These are phyloP conservation scores for Alternaria metachromatica DNA, from an alignment of 2,329 filamentous ascomycete genomes.

Conservation along the genomic window DNA sequence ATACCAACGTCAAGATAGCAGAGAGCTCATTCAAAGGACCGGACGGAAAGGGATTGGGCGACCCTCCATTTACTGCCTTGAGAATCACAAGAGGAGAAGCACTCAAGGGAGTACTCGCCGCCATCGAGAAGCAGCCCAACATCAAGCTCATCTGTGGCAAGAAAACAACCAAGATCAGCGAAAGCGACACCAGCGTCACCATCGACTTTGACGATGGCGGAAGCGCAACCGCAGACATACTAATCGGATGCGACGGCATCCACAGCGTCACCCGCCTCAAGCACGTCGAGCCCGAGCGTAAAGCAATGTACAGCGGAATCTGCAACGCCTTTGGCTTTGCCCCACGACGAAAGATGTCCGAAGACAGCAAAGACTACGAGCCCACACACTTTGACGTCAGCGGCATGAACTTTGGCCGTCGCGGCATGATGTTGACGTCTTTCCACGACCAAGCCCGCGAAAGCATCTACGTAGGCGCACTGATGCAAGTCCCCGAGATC, in stretches of 20 bases:
- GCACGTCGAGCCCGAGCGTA: slow-evolving; percentile 54
- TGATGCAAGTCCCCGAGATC: slow-evolving; percentile 54
- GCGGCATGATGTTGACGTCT: slow-evolving; percentile 54
- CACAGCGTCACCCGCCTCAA: slow-evolving; percentile 53
- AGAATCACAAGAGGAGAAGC: slow-evolving; percentile 54
- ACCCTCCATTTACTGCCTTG: slow-evolving; percentile 53
- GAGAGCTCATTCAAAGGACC: slow-evolving; percentile 52
- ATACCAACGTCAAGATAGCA: slow-evolving; percentile 51
- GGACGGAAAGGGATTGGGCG: slow-evolving; percentile 53
- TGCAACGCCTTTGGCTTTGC: slow-evolving; percentile 57
- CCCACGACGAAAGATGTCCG: slow-evolving; percentile 34
- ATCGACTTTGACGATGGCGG: slow-evolving; percentile 57
- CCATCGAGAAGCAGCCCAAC: slow-evolving; percentile 50
- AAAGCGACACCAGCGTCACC: slow-evolving; percentile 50
- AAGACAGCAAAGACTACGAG: slow-evolving; percentile 32
- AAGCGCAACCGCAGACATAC: slow-evolving; percentile 54
- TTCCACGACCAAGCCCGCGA: slow-evolving; percentile 48
- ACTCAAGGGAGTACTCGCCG: slow-evolving; percentile 52
- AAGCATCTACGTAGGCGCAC: slow-evolving; percentile 53
- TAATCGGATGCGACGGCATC: slow-evolving; percentile 64
- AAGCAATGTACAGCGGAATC: slow-evolving; percentile 53
- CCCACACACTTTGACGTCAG: slow-evolving; percentile 48
- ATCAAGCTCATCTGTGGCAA: slow-evolving; percentile 54
- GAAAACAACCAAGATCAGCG: slow-evolving; percentile 50
- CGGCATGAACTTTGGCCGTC: slow-evolving; percentile 55